Base-by-base conservation (phyloP, 495 filamentous ascomycete species). In the Xylaria palmicola region DNA sequence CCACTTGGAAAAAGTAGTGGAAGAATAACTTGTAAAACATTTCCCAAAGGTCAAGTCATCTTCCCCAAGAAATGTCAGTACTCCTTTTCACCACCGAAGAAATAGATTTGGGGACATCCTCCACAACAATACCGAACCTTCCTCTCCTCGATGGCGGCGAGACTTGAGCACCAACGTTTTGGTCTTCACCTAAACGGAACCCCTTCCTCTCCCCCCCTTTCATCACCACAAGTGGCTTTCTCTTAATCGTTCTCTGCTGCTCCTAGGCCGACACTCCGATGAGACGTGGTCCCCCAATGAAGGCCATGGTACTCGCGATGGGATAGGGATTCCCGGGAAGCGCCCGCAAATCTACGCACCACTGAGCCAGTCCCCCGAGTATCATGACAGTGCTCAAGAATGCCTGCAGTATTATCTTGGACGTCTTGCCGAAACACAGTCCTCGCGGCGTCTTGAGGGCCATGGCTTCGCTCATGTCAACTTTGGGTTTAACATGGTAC, bases 401-500 rank as follows among this genome's bases (percentile, higher is more conserved):
- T 12, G 36, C 15, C 36, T 54, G 51, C 0, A 54, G 34, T 10
- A 54, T 13, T 1, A 41, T 54, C 29, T 54, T 54, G 4, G 51
- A 41, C 24, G 34, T 29, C 8, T 41, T 41, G 36, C 29, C 27
- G 22, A 54, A 57, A 27, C 39, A 63, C 24, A 0, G 52, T 53
- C 19, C 53, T 45, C 10, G 19, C 15, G 13, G 63, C 50, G 0
- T 43, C 41, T 10, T 41, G 32, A 2, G 59, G 52, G n/a, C 39
- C 41, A 12, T 57, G 22, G 13, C 20, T 5, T 17, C 69, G 51
- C 9, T 54, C 55, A 15, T 62, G 51, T 71, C 72, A 75, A 22
- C 69, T 69, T 4, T 64, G n/a, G 65, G 45, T 52, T 62, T 9
- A 62, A 13, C 43, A 69, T 71, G 17, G 59, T 49, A 40, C 65